Evolutionary conservation across 345 rosid genomes (phyloP).

Genomic region (Firmiana major): DNA sequence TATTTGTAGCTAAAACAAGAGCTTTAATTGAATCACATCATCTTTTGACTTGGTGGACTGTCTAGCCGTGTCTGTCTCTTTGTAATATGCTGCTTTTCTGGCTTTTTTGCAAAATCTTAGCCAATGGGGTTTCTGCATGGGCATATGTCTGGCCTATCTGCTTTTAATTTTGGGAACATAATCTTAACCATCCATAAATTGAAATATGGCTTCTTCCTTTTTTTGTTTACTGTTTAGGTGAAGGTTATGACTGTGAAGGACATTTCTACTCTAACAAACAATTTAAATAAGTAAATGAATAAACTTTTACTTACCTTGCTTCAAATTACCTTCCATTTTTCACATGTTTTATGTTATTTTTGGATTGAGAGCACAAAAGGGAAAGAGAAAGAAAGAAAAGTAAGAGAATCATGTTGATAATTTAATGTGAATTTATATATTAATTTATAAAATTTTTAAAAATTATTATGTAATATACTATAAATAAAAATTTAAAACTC

Average conservation of each 20-base stretch:
- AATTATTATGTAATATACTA: too few species aligned
- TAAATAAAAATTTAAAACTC: too few species aligned
- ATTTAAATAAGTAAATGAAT: not conserved
- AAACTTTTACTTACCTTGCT: too few species aligned
- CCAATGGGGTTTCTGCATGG: constrained; percentile 28
- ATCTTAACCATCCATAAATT: constrained; percentile 12
- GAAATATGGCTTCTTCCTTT: not conserved
- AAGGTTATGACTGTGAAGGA: not conserved
- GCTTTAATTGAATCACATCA: constrained; percentile 15
- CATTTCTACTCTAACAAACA: not conserved
- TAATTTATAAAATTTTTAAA: too few species aligned
- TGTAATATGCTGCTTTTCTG: constrained; percentile 2
- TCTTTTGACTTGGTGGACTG: constrained; percentile 32
- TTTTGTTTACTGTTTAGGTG: not conserved
- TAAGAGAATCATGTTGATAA: too few species aligned
- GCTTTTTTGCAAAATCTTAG: constrained; percentile 13
- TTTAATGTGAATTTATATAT: too few species aligned
- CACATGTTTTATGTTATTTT: too few species aligned
- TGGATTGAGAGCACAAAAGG: too few species aligned
- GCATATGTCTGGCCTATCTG: constrained; percentile 23
- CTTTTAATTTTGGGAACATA: constrained; percentile 15
- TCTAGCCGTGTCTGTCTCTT: constrained; percentile 21
- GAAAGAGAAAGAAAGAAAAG: too few species aligned
- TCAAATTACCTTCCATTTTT: too few species aligned
- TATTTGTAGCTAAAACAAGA: constrained; percentile 20